phyloP scores from a whole-genome alignment of 139 green algal species.

The Klebsormidium nitens region DNA sequence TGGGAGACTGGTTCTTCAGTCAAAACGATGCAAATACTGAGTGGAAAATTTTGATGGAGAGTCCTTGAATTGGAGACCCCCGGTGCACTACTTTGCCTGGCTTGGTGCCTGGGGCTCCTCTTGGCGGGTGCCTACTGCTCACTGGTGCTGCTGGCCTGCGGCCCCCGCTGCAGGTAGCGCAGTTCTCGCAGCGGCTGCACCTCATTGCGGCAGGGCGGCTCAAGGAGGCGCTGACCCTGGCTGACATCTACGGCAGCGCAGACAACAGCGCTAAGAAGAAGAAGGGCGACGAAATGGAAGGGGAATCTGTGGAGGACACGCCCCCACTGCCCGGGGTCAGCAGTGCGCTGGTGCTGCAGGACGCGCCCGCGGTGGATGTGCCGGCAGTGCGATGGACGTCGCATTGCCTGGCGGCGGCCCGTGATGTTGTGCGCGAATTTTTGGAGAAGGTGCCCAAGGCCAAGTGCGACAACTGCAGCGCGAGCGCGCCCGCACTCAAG shows the following conservation, averaged over 20 bases:
- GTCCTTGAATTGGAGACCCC: too few relatives aligned
- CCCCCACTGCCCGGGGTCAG: too few relatives aligned
- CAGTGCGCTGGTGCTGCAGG: too few relatives aligned
- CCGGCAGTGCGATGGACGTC: conserved; percentile 7
- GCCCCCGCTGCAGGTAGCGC: conserved; percentile 14
- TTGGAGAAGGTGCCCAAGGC: conserved; percentile 52
- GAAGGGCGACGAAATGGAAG: conserved; percentile 1
- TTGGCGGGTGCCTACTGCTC: too few relatives aligned
- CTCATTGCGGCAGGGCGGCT: conserved; percentile 10
- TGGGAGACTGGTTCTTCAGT: too few relatives aligned
- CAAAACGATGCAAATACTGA: too few relatives aligned
- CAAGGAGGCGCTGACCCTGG: conserved; percentile 10
- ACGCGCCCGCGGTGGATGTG: background rate
- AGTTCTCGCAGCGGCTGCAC: conserved; percentile 5
- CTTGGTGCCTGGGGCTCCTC: too few relatives aligned
- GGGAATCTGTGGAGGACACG: background rate
- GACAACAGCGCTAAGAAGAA: conserved; percentile 22
- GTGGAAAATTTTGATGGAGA: too few relatives aligned
- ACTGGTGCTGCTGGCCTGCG: too few relatives aligned
- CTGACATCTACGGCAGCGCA: too few relatives aligned
- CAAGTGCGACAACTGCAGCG: conserved; percentile 80
- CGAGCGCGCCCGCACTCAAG: conserved; percentile 50
- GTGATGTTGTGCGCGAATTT: conserved; percentile 57
- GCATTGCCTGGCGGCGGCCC: conserved; percentile 22
- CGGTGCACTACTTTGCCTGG: too few relatives aligned